These are phyloP conservation scores for Fusarium armeniacum DNA, from an alignment of 2,329 filamentous ascomycete genomes.

Conservation along the genomic window DNA sequence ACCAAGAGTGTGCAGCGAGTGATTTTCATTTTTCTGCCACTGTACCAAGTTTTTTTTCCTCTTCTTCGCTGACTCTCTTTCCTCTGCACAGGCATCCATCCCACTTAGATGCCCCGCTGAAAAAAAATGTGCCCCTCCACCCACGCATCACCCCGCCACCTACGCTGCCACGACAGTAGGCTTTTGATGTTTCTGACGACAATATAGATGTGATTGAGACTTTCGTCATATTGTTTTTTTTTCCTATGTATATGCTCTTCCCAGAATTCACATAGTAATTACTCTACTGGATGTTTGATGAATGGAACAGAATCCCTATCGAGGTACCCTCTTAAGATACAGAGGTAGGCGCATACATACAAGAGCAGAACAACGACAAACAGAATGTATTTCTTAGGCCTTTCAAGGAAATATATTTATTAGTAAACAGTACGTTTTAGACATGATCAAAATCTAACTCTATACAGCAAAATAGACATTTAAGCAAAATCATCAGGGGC, in stretches of 20 bases:
- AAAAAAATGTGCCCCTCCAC: conserved; percentile 34
- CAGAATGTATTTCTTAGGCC: not conserved
- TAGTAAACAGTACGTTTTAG: not conserved
- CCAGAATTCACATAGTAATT: not conserved
- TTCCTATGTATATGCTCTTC: not conserved
- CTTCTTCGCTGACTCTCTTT: not conserved
- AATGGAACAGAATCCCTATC: not conserved
- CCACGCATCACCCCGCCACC: conserved; percentile 36
- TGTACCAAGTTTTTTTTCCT: conserved; percentile 20
- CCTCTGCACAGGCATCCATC: conserved; percentile 7
- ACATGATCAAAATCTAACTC: not conserved
- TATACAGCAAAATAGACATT: not conserved
- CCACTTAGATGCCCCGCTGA: conserved; percentile 30
- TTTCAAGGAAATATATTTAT: not conserved
- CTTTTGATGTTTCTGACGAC: conserved; percentile 26
- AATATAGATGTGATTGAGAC: conserved; percentile 5
- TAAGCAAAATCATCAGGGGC: conserved; percentile 1
- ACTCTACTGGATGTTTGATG: not conserved
- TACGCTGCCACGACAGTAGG: conserved; percentile 10
- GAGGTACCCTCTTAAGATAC: not conserved
- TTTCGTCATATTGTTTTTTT: conserved; percentile 12
- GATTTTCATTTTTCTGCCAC: conserved; percentile 25
- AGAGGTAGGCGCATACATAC: not conserved
- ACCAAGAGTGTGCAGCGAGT: conserved; percentile 4
- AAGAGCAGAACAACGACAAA: not conserved